phyloP scores from a whole-genome alignment of 768 basidiomycete species.

The Lentinula boryana region DNA sequence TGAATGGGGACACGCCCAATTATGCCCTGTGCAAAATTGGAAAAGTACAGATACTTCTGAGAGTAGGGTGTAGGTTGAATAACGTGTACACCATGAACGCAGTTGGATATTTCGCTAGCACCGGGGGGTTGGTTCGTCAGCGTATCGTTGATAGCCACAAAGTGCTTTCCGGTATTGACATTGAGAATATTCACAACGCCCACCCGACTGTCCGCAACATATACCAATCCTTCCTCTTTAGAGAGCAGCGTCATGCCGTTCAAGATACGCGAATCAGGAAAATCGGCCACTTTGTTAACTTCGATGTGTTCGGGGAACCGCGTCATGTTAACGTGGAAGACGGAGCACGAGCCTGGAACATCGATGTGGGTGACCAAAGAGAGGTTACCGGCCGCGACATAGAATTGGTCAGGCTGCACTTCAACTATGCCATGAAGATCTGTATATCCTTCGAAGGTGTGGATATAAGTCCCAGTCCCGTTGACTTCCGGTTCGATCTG shows the following conservation, averaged over 20 bases:
- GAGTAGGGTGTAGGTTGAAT: background rate
- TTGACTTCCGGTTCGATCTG: conserved; percentile 3
- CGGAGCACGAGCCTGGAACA: background rate
- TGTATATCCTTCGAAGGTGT: background rate
- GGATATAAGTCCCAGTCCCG: background rate
- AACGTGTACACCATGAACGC: background rate
- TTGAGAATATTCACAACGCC: background rate
- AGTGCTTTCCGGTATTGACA: background rate
- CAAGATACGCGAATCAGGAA: background rate
- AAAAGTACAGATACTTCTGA: background rate
- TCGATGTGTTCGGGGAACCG: background rate
- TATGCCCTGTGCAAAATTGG: background rate
- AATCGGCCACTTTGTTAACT: background rate
- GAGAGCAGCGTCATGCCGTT: background rate
- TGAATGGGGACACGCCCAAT: background rate
- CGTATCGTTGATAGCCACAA: background rate
- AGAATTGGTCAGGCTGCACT: background rate
- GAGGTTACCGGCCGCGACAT: background rate
- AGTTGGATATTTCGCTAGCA: background rate
- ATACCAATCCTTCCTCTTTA: background rate
- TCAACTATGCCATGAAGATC: background rate
- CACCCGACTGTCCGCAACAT: conserved; percentile 2
- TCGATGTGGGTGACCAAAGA: conserved; percentile 3
- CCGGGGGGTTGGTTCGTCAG: conserved; percentile 1
- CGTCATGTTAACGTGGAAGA: conserved; percentile 1